phyloP scores from a whole-genome alignment of 352 stramenopile genomes.

The Phytophthora quininea region DNA sequence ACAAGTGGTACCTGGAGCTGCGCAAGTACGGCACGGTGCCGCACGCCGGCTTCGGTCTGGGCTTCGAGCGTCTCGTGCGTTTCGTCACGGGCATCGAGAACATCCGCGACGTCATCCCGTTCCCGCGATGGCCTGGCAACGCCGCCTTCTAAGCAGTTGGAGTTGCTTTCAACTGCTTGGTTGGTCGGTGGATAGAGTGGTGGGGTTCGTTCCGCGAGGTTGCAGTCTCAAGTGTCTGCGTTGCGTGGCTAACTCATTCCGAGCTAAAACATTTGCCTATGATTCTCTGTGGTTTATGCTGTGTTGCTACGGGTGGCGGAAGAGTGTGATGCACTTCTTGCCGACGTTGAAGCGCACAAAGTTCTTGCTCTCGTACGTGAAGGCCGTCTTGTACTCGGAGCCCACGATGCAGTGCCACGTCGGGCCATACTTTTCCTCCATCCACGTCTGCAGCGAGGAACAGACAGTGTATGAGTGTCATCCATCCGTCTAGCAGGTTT shows the following conservation, averaged over 20 bases:
- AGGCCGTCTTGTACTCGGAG: slow-evolving; percentile 77
- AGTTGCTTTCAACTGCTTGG: background rate
- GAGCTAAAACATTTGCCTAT: slow-evolving; percentile 24
- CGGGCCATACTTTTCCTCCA: slow-evolving; percentile 69
- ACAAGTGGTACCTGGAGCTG: slow-evolving; percentile 99
- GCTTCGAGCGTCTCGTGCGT: slow-evolving; percentile 98
- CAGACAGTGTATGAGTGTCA: background rate
- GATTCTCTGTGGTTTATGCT: slow-evolving; percentile 1
- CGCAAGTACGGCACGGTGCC: slow-evolving; percentile 94
- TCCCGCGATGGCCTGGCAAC: slow-evolving; percentile 97
- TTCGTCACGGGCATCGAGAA: slow-evolving; percentile 99
- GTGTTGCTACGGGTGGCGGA: slow-evolving; percentile 58
- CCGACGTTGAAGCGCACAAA: slow-evolving; percentile 86
- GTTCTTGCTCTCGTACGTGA: slow-evolving; percentile 85
- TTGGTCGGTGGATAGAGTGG: slow-evolving; percentile 16
- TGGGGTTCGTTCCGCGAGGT: slow-evolving; percentile 1
- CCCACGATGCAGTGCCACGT: slow-evolving; percentile 84
- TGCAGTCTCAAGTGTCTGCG: background rate
- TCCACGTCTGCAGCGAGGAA: slow-evolving; percentile 43
- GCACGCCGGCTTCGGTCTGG: slow-evolving; percentile 97
- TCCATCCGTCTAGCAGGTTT: background rate
- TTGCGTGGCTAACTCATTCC: slow-evolving; percentile 16
- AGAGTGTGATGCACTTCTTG: slow-evolving; percentile 88
- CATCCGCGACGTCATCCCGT: slow-evolving; percentile 99
- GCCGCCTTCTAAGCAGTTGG: slow-evolving; percentile 80